Evolutionary conservation across 179 eudicot species (phyloP).

Genomic region (Gypsophila paniculata): DNA sequence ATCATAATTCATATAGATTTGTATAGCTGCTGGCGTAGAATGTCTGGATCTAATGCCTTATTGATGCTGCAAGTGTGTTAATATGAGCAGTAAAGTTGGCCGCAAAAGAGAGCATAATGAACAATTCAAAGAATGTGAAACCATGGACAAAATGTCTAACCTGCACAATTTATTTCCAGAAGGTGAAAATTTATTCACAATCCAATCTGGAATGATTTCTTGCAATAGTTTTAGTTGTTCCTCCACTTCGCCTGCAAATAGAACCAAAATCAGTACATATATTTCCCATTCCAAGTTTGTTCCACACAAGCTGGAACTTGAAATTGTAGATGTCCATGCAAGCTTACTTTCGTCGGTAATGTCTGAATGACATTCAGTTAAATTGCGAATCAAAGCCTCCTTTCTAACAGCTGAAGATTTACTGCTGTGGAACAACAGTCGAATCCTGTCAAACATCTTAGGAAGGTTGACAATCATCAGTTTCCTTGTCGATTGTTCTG

Average conservation of each 20-base stretch:
- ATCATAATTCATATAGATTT: constrained; percentile 26
- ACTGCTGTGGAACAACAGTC: constrained; percentile 57
- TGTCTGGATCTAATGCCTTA: constrained; percentile 30
- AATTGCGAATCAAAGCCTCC: constrained; percentile 57
- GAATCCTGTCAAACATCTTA: constrained; percentile 64
- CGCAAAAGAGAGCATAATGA: not conserved
- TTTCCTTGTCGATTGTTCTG: constrained; percentile 51
- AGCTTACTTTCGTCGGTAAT: constrained; percentile 58
- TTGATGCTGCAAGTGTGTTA: constrained; percentile 33
- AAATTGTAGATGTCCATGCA: constrained; percentile 24
- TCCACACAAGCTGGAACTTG: not conserved
- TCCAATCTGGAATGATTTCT: constrained; percentile 42
- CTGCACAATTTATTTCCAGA: constrained; percentile 29
- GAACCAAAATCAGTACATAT: constrained; percentile 10
- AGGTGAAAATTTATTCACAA: constrained; percentile 32
- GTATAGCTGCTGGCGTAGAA: constrained; percentile 28
- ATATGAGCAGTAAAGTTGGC: not conserved
- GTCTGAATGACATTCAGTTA: constrained; percentile 48
- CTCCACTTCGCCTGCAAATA: constrained; percentile 35
- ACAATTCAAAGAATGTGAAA: not conserved
- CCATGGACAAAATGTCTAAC: constrained; percentile 21
- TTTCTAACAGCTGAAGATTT: constrained; percentile 58
- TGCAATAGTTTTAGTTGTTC: constrained; percentile 37
- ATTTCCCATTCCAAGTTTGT: not conserved
- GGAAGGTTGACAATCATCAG: constrained; percentile 57